A percentile compares a stretch with the other conserved stretches of the same genome.
phyloP scores from a whole-genome alignment of 306 rosid species.

The Cajanus cajan region DNA sequence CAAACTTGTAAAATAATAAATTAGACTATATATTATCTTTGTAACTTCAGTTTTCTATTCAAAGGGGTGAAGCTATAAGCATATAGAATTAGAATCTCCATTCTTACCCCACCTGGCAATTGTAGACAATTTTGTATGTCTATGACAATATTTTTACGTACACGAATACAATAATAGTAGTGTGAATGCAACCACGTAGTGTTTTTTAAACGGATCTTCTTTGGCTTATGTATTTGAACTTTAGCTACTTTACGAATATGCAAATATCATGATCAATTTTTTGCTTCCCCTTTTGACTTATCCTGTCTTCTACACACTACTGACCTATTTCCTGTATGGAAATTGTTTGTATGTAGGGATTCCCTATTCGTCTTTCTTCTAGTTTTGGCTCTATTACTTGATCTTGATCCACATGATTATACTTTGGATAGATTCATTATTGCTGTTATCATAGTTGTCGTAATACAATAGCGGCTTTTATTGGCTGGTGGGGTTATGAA shows the following conservation, averaged over 20 bases:
- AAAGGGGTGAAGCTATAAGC: not conserved
- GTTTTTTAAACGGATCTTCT: constrained; percentile 10
- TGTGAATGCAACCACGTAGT: not conserved
- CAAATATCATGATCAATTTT: not conserved
- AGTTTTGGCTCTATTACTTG: not conserved
- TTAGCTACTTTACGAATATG: constrained; percentile 18
- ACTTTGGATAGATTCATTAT: not conserved
- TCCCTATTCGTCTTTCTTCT: not conserved
- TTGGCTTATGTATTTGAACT: constrained; percentile 23
- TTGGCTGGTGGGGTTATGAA: not conserved
- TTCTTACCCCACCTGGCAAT: constrained; percentile 22
- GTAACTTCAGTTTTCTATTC: not conserved
- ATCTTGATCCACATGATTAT: not conserved
- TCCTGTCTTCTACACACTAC: not conserved
- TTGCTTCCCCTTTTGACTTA: not conserved
- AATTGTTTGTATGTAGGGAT: not conserved
- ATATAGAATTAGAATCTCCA: not conserved
- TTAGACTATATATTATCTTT: not conserved
- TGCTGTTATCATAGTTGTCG: not conserved
- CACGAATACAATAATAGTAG: not conserved
- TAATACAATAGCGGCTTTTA: not conserved
- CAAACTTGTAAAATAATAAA: not conserved
- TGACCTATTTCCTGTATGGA: not conserved
- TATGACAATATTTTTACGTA: not conserved
- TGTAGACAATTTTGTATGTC: not conserved